Evolutionary conservation across 2,329 filamentous ascomycete species (phyloP).

Genomic region (Alternaria ethzedia): DNA sequence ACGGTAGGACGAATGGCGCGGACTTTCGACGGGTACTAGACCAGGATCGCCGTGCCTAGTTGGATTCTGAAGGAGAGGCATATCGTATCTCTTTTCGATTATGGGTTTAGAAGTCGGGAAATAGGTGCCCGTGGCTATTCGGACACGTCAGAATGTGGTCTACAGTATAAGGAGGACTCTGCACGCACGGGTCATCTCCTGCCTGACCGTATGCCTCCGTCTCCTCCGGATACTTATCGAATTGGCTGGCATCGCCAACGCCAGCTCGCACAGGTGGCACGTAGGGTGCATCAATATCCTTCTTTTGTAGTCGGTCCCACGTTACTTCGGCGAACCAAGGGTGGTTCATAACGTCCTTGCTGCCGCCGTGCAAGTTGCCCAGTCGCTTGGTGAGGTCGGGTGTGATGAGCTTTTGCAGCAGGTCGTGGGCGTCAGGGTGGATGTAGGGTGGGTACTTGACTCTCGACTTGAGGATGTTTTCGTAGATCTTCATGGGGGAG

Average conservation of each 20-base stretch:
- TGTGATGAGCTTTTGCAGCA: conserved; percentile 92
- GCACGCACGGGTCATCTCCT: conserved; percentile 84
- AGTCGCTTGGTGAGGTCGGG: conserved; percentile 92
- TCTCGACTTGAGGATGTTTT: conserved; percentile 94
- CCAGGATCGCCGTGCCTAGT: conserved; percentile 11
- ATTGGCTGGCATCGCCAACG: conserved; percentile 93
- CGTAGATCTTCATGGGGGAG: conserved; percentile 98
- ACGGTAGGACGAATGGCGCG: conserved; percentile 5
- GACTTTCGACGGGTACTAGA: conserved; percentile 11
- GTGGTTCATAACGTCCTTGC: conserved; percentile 92
- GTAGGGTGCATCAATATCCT: conserved; percentile 98
- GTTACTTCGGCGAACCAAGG: conserved; percentile 97
- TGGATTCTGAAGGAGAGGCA: conserved; percentile 7
- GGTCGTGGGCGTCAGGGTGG: conserved; percentile 89
- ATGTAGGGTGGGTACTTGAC: conserved; percentile 98
- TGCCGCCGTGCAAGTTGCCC: conserved; percentile 90
- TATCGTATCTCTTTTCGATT: conserved; percentile 5
- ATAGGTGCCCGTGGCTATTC: conserved; percentile 44
- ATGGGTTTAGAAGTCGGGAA: conserved; percentile 40
- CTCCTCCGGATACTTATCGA: conserved; percentile 97
- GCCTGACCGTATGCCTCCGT: conserved; percentile 84
- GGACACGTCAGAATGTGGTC: conserved; percentile 40
- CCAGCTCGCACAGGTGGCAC: conserved; percentile 94
- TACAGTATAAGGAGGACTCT: conserved; percentile 31
- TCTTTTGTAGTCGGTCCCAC: conserved; percentile 91